Evolutionary conservation across 257 asterid species (phyloP), one percentile per base, ranked within the genome.

Genomic region (Capsicum pubescens): DNA sequence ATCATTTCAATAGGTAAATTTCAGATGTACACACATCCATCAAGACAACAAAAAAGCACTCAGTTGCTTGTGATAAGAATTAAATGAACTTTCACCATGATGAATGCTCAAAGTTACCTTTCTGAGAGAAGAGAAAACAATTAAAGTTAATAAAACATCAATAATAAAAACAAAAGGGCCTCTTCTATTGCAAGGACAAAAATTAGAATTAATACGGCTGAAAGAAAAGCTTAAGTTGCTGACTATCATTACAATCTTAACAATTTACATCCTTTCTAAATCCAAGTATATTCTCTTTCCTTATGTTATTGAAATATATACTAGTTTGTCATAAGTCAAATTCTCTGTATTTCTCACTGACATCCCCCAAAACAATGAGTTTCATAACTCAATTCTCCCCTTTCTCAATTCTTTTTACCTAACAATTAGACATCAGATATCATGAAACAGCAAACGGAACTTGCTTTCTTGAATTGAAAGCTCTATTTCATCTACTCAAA

Each of bases 401-500:
- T 26, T 64, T 64, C 70, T 64, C 70, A 64, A 63, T 7, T 64
- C 44, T 64, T 64, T 26, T 64, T 14, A 64, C 70, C 42, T 9
- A 64, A 6, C 71, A 64, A 32, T 5, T 26, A 64, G 44, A 64
- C 71, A 64, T 64, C 71, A 64, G 9, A 26, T 64, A 64, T 26
- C 71, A 64, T 2, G 71, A 64, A 63, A 63, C 70, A 21, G 70
- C 70, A 63, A 63, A 63, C 39, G 69, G 21, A 63, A 12, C 44
- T 26, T 32, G 71, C 26, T 64, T 6, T 64, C 71, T 64, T 64
- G 71, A 64, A 26, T 64, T 26, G n/a, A 64, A 42, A 26, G 71
- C 71, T 64, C 71, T 32, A 64, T 64, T 61, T 26, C 71, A 26
- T 64, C 26, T 26, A 64, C 71, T 64, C 71, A 64, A 64, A 64